Evolutionary conservation across 805 yeast species (phyloP).

Genomic region (Candida silvicultrix): DNA sequence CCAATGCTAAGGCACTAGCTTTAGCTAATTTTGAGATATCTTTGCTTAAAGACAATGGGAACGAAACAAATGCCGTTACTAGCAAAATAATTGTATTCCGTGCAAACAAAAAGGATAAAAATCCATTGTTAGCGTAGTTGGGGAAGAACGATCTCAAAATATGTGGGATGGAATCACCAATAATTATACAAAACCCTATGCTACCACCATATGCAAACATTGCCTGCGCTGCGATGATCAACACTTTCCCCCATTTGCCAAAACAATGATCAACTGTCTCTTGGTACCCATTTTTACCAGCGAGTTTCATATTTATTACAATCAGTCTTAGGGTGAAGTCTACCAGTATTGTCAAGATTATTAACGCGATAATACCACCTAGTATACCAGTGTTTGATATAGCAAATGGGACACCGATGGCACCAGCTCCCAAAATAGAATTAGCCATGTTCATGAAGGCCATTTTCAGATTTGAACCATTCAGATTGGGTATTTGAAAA

Average conservation of each 20-base stretch:
- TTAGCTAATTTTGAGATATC: conserved; percentile 83
- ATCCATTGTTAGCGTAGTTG: conserved; percentile 21
- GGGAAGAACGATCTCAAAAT: conserved; percentile 68
- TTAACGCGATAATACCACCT: conserved; percentile 62
- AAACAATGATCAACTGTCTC: conserved; percentile 77
- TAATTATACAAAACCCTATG: conserved; percentile 88
- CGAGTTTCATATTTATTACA: conserved; percentile 72
- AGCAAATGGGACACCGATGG: conserved; percentile 91
- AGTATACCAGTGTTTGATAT: conserved; percentile 72
- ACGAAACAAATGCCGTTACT: conserved; percentile 68
- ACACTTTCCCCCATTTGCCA: conserved; percentile 63
- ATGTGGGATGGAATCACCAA: conserved; percentile 93
- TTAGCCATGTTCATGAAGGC: conserved; percentile 98
- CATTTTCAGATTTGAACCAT: conserved; percentile 61
- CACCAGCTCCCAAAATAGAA: conserved; percentile 92
- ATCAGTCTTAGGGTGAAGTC: conserved; percentile 87
- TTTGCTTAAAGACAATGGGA: conserved; percentile 73
- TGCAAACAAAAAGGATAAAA: conserved; percentile 49
- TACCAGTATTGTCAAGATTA: conserved; percentile 58
- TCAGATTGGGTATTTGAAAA: neutral
- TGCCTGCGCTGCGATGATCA: conserved; percentile 72
- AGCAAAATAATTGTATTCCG: conserved; percentile 67
- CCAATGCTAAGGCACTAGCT: conserved; percentile 78
- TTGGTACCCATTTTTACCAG: conserved; percentile 76
- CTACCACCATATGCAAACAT: conserved; percentile 92